A percentile compares a stretch with the other conserved stretches of the same genome.
phyloP scores from a whole-genome alignment of 257 asterid species.

The Paulownia fortunei region DNA sequence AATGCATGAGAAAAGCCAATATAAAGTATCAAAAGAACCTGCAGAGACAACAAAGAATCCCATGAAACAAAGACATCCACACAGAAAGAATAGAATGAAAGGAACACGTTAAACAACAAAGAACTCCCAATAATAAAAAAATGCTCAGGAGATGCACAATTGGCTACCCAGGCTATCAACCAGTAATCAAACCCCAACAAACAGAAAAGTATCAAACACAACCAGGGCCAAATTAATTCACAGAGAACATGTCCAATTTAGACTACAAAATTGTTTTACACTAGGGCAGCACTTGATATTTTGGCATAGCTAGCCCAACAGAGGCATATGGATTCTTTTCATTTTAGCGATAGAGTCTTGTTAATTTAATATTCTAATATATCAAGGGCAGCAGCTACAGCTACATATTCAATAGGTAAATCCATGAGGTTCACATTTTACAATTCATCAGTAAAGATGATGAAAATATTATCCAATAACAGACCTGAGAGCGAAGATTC shows the following conservation, averaged over 20 bases:
- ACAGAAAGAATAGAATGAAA: background rate
- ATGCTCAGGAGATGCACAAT: constrained; percentile 1
- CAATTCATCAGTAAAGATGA: background rate
- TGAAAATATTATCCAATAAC: constrained; percentile 24
- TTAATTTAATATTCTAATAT: background rate
- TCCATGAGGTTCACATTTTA: background rate
- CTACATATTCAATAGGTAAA: background rate
- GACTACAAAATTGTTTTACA: background rate
- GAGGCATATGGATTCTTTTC: background rate
- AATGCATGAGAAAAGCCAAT: background rate
- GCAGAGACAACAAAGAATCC: background rate
- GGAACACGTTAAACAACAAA: background rate
- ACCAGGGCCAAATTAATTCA: background rate
- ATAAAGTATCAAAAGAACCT: background rate
- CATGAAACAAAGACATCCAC: constrained; percentile 7
- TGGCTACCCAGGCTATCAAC: background rate
- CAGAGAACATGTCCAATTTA: background rate
- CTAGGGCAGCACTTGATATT: background rate
- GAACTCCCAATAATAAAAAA: background rate
- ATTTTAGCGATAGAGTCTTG: background rate
- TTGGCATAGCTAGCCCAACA: background rate
- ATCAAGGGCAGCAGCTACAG: background rate
- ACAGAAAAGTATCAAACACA: background rate
- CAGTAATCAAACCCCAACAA: background rate
- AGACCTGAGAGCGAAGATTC: constrained; percentile 88